Conservation (phyloP, 78 protist genomes). For the Dictyostelium intermedium region DNA sequence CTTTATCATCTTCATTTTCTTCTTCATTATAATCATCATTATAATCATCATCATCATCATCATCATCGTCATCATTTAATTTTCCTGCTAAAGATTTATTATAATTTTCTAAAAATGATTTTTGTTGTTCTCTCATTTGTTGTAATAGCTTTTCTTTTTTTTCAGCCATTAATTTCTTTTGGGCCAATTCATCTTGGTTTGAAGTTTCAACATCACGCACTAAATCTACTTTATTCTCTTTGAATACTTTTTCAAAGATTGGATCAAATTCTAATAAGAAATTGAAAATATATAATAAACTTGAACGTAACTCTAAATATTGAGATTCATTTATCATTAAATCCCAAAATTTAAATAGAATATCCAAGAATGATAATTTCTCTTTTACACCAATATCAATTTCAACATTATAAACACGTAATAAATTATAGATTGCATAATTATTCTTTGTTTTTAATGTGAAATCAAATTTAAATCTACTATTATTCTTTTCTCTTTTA, state of each 20-base stretch:
- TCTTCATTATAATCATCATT: background rate
- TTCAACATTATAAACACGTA: constrained; percentile 41
- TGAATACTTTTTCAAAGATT: background rate
- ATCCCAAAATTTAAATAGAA: constrained; percentile 33
- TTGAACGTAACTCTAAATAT: constrained; percentile 23
- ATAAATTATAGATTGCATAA: constrained; percentile 10
- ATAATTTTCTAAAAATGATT: constrained; percentile 1
- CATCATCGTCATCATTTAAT: background rate
- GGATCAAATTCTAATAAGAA: constrained; percentile 13
- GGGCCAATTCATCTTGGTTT: background rate
- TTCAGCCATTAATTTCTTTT: constrained; percentile 56
- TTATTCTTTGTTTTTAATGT: background rate
- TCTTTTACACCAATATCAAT: constrained; percentile 5
- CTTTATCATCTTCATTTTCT: background rate
- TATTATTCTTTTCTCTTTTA: background rate
- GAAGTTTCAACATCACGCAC: background rate
- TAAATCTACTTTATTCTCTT: background rate
- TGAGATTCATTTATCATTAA: constrained; percentile 24
- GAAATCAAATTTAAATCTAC: background rate
- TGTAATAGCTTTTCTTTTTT: constrained; percentile 24
- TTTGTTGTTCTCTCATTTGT: constrained; percentile 71
- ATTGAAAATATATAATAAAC: constrained; percentile 17
- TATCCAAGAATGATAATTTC: constrained; percentile 21
- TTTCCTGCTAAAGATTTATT: background rate
- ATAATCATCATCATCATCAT: background rate